These are phyloP conservation scores for Vickermania ingenoplastis DNA, from an alignment of 208 protist species.

Conservation along the genomic window DNA sequence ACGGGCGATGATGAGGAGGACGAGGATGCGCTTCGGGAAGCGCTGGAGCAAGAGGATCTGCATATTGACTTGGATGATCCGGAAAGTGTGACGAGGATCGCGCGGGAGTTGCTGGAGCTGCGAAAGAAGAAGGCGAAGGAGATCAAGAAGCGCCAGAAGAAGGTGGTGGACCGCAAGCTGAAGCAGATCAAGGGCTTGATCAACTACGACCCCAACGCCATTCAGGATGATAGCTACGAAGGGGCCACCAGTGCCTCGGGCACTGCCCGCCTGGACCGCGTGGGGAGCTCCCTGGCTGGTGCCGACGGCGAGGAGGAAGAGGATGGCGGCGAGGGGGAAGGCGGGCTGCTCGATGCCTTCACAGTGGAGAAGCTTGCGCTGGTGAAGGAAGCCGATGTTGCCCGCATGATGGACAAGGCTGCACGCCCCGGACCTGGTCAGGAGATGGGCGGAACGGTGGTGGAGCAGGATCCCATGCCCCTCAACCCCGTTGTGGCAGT, in stretches of 20 bases:
- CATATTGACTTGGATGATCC: constrained; percentile 72
- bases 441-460: constrained; percentile 2
- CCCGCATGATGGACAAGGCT: constrained; percentile 45
- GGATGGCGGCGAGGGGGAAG: constrained; percentile 8
- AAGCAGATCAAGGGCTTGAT: constrained; percentile 89
- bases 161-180: constrained; percentile 86
- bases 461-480: constrained; percentile 27
- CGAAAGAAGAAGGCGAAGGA: constrained; percentile 78
- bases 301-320: constrained; percentile 8
- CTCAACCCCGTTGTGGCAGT: constrained; percentile 72
- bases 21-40: constrained; percentile 7
- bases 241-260: not conserved
- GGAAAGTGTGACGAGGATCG: constrained; percentile 73
- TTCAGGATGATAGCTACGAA: constrained; percentile 62
- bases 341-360: constrained; percentile 52
- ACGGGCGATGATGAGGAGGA: constrained; percentile 8
- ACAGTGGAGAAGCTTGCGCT: constrained; percentile 64
- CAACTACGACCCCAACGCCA: constrained; percentile 85
- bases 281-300: constrained; percentile 8
- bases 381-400: constrained; percentile 46
- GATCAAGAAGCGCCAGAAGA: constrained; percentile 90
- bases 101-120: constrained; percentile 75
- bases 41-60: constrained; percentile 22
- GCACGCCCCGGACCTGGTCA: not conserved
- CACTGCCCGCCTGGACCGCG: constrained; percentile 38